Percentiles rank a stretch among this genome's conserved stretches.
Evolutionary conservation across 805 yeast species (phyloP).

Genomic region (Clavispora santaluciae): DNA sequence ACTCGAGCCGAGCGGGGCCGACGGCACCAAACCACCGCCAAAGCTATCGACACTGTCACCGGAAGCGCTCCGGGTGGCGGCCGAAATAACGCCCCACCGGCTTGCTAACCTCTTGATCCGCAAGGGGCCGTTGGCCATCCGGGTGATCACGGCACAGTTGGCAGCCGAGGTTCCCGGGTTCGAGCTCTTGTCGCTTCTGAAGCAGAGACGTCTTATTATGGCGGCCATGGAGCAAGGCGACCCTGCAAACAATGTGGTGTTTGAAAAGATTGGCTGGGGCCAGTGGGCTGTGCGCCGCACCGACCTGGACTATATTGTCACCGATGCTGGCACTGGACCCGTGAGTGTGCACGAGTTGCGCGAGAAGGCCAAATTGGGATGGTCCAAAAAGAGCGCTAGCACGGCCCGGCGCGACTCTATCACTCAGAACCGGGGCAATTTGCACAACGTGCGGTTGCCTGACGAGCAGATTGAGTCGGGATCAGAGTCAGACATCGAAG

Average conservation of each 20-base stretch:
- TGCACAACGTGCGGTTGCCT: slow-evolving; percentile 46
- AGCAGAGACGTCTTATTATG: slow-evolving; percentile 87
- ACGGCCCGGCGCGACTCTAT: slow-evolving; percentile 47
- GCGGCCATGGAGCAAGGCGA: slow-evolving; percentile 79
- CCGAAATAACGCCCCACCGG: slow-evolving; percentile 75
- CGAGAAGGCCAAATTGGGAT: slow-evolving; percentile 34
- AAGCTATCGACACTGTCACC: slow-evolving; percentile 73
- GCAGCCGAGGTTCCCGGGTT: slow-evolving; percentile 73
- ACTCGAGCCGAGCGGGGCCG: neutral
- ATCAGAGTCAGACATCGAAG: slow-evolving; percentile 31
- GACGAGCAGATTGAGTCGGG: slow-evolving; percentile 19
- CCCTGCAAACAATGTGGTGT: slow-evolving; percentile 54
- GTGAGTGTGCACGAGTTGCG: slow-evolving; percentile 29
- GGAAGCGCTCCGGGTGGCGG: slow-evolving; percentile 82
- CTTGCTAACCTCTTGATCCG: slow-evolving; percentile 61
- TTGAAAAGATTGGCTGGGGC: slow-evolving; percentile 97
- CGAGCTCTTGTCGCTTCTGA: slow-evolving; percentile 73
- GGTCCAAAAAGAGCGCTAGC: slow-evolving; percentile 33
- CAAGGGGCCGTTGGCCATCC: slow-evolving; percentile 86
- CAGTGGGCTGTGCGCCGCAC: slow-evolving; percentile 81
- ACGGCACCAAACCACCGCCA: neutral
- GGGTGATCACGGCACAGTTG: slow-evolving; percentile 80
- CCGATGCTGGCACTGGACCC: slow-evolving; percentile 31
- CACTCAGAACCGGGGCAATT: slow-evolving; percentile 40
- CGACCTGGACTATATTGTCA: slow-evolving; percentile 42